These are phyloP conservation scores for Fusarium anguioides DNA, from an alignment of 2,329 filamentous ascomycete genomes.

Conservation along the genomic window DNA sequence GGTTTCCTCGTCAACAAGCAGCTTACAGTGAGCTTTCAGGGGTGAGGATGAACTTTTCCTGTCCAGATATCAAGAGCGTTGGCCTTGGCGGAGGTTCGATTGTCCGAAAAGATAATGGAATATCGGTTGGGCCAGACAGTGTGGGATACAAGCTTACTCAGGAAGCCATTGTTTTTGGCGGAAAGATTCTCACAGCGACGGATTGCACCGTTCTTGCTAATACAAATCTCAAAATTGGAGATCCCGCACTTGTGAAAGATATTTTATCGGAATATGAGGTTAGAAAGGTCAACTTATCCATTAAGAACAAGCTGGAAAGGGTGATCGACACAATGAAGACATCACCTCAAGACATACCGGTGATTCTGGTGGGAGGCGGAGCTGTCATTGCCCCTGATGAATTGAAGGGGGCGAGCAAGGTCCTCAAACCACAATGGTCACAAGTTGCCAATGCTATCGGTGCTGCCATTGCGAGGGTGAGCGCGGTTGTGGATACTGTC, in stretches of 20 bases:
- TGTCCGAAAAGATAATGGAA: constrained; percentile 53
- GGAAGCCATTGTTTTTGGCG: constrained; percentile 68
- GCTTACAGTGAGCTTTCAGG: constrained; percentile 72
- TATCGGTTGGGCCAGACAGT: constrained; percentile 70
- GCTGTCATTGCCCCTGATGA: constrained; percentile 67
- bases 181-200: constrained; percentile 67
- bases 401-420: constrained; percentile 65
- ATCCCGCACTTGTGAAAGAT: constrained; percentile 51
- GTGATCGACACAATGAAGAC: constrained; percentile 72
- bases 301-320: constrained; percentile 64
- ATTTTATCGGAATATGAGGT: constrained; percentile 50
- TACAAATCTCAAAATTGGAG: constrained; percentile 53
- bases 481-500: constrained; percentile 63
- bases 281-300: constrained; percentile 51
- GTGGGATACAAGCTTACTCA: constrained; percentile 67
- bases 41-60: constrained; percentile 70
- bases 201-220: constrained; percentile 60
- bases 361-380: constrained; percentile 72
- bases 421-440: constrained; percentile 67
- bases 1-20: constrained; percentile 71
- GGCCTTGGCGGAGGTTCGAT: constrained; percentile 70
- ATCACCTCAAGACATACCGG: constrained; percentile 67
- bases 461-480: constrained; percentile 70
- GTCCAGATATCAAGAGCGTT: constrained; percentile 68
- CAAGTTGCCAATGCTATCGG: constrained; percentile 74